phyloP scores from a whole-genome alignment of 805 yeast genomes.

The Starmerella floris region DNA sequence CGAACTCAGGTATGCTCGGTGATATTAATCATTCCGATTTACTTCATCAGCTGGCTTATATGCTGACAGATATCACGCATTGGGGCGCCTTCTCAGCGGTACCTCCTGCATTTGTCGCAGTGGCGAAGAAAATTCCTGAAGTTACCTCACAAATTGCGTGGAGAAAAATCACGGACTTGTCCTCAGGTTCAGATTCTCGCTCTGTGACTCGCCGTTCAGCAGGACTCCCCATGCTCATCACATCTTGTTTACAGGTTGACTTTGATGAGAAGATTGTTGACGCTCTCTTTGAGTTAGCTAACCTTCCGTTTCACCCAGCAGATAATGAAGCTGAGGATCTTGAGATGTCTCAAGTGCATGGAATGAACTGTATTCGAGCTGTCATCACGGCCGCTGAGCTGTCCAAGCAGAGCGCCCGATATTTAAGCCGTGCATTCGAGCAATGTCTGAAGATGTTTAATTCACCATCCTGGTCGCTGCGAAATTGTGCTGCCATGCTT shows the following conservation, averaged over 20 bases:
- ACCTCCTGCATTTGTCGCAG: constrained; percentile 60
- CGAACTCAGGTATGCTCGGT: neutral
- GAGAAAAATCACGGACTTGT: constrained; percentile 1
- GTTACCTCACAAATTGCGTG: constrained; percentile 3
- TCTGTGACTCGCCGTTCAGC: constrained; percentile 82
- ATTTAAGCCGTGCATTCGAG: constrained; percentile 44
- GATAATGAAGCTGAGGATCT: constrained; percentile 38
- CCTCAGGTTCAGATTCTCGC: constrained; percentile 28
- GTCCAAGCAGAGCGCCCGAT: constrained; percentile 38
- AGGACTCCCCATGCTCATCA: constrained; percentile 69
- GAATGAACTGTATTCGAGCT: constrained; percentile 69
- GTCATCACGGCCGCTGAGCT: constrained; percentile 60
- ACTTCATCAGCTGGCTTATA: constrained; percentile 52
- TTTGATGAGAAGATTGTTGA: constrained; percentile 38
- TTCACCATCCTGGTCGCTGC: constrained; percentile 64
- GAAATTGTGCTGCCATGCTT: constrained; percentile 89
- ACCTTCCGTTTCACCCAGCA: constrained; percentile 30
- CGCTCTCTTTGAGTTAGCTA: constrained; percentile 42
- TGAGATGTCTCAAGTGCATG: constrained; percentile 87
- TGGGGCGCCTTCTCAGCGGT: constrained; percentile 87
- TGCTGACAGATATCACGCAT: constrained; percentile 41
- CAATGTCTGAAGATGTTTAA: constrained; percentile 51
- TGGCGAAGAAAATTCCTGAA: constrained; percentile 35
- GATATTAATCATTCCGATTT: constrained; percentile 26
- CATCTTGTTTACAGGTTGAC: constrained; percentile 24